Evolutionary conservation across 129 eudicot species (phyloP).

Genomic region (Flaveria trinervia): DNA sequence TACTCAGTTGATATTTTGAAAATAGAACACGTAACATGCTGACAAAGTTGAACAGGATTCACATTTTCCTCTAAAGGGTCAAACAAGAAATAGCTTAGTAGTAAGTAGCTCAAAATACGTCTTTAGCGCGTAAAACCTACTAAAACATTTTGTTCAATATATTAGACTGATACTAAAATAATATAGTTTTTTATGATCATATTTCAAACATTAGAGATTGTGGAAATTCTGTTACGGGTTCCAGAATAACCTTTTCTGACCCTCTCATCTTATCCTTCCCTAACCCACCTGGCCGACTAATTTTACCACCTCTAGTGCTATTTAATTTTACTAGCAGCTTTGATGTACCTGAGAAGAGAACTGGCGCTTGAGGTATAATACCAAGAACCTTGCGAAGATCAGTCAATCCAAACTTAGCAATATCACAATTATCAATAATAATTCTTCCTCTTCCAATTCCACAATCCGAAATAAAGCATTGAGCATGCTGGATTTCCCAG

Average conservation of each 20-base stretch:
- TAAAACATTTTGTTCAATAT: neutral
- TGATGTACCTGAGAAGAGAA: conserved; percentile 86
- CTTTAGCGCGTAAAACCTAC: neutral
- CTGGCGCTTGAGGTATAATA: conserved; percentile 97
- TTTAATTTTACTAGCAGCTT: neutral
- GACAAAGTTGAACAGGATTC: neutral
- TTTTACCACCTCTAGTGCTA: neutral
- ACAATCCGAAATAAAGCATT: conserved; percentile 92
- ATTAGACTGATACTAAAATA: neutral
- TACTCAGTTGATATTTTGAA: neutral
- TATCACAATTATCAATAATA: conserved; percentile 70
- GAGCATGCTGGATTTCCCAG: conserved; percentile 98
- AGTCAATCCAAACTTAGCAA: conserved; percentile 77
- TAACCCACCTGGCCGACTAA: neutral
- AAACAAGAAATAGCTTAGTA: neutral
- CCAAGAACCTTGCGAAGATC: conserved; percentile 91
- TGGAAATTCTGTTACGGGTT: neutral
- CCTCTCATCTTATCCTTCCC: too few species aligned
- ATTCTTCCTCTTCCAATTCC: conserved; percentile 89
- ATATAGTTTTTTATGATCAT: neutral
- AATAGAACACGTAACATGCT: neutral
- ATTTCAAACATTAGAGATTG: neutral
- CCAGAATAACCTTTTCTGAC: too few species aligned
- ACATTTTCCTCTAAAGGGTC: neutral
- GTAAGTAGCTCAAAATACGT: neutral